Evolutionary conservation across 306 rosid species (phyloP).

Genomic region (Dalbergia oliveri): DNA sequence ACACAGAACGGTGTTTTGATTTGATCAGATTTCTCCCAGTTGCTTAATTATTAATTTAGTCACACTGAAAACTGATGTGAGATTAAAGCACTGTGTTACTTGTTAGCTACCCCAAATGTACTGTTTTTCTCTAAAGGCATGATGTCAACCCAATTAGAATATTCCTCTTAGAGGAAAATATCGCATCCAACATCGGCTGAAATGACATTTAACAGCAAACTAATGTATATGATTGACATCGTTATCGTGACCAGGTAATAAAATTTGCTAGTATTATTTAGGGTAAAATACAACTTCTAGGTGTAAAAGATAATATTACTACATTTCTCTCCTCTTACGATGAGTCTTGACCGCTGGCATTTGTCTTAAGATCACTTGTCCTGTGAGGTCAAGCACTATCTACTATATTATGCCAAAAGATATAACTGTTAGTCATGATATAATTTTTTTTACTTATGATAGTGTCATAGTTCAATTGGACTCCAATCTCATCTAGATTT

Average conservation of each 20-base stretch:
- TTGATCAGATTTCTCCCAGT: constrained; percentile 35
- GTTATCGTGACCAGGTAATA: constrained; percentile 45
- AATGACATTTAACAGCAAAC: constrained; percentile 41
- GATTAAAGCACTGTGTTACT: constrained; percentile 1
- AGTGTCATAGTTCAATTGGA: no score
- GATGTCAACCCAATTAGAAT: constrained; percentile 52
- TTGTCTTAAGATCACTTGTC: no score
- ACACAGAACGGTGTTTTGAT: neutral
- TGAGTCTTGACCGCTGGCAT: no score
- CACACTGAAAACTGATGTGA: neutral
- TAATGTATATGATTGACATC: constrained; percentile 21
- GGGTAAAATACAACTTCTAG: no score
- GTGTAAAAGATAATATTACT: no score
- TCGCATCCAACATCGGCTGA: constrained; percentile 42
- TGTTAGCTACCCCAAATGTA: constrained; percentile 42
- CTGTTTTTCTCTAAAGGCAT: constrained; percentile 30
- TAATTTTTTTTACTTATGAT: no score
- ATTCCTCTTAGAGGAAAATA: constrained; percentile 39
- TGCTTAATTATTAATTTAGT: constrained; percentile 20
- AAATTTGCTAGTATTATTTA: no score
- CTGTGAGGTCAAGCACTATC: no score
- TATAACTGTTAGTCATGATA: no score
- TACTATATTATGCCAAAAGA: no score
- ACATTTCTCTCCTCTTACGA: no score
- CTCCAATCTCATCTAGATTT: no score